A percentile compares a stretch with the other conserved stretches of the same genome.
phyloP scores from a whole-genome alignment of 495 filamentous ascomycete genomes.

The Xylaria cubensis region DNA sequence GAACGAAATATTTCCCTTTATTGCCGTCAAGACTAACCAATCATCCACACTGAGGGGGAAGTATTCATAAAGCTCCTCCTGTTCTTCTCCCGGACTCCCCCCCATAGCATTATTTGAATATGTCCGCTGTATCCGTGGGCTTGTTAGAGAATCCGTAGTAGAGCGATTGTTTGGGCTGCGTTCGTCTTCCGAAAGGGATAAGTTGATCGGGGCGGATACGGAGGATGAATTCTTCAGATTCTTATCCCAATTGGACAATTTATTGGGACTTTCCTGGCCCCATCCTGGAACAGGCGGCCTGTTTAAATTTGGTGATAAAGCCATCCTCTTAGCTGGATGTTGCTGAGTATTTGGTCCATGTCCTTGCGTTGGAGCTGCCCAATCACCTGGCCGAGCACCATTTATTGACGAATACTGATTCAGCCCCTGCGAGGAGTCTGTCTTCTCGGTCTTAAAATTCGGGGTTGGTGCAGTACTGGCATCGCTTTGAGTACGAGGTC shows the following conservation, averaged over 20 bases:
- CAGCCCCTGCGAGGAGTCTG: slow-evolving; percentile 42
- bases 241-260: slow-evolving; percentile 27
- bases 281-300: slow-evolving; percentile 47
- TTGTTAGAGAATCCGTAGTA: slow-evolving; percentile 47
- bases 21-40: slow-evolving; percentile 57
- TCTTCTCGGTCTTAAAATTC: slow-evolving; percentile 43
- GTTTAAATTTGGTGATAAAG: slow-evolving; percentile 43
- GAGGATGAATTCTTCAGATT: slow-evolving; percentile 38
- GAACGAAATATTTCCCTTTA: not conserved
- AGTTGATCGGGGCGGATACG: slow-evolving; percentile 64
- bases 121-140: slow-evolving; percentile 48
- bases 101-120: slow-evolving; percentile 36
- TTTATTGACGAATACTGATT: slow-evolving; percentile 46
- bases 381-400: slow-evolving; percentile 32
- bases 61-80: slow-evolving; percentile 87
- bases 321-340: slow-evolving; percentile 46
- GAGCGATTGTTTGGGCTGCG: slow-evolving; percentile 54
- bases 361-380: slow-evolving; percentile 30
- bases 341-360: slow-evolving; percentile 33
- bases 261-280: slow-evolving; percentile 35
- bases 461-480: slow-evolving; percentile 33
- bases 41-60: slow-evolving; percentile 89
- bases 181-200: slow-evolving; percentile 81
- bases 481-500: slow-evolving; percentile 40
- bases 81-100: slow-evolving; percentile 70